Base-by-base conservation (phyloP, 2,329 filamentous ascomycete genomes). In the Neonectria hederae region DNA sequence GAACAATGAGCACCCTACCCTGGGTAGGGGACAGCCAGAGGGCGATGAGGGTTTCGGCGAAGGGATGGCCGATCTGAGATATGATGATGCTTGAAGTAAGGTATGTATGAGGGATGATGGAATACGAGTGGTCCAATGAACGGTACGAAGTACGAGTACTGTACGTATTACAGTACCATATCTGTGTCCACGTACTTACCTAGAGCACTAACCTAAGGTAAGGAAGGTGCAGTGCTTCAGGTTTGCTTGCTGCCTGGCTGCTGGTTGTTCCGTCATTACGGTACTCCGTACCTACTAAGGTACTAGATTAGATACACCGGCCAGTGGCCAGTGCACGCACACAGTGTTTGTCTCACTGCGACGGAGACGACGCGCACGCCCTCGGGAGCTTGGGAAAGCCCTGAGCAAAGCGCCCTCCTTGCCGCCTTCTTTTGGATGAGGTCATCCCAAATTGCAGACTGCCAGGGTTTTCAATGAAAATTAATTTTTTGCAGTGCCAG, bases 11-110 rank as follows among this genome's bases (percentile, higher is more conserved):
- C 19, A 57, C 54, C 54, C 54, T 30, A 24, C 54, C 54, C 54
- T 57, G 28, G 54, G 54, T 19, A 57, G 54, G 54, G 54, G 21
- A 57, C 22, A 48, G 42, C 35, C 45, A 38, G 42, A 48, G 40
- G 26, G 35, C n/a, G 40, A 55, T 21, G 43, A 48, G 19, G 32
- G 22, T 42, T 51, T 32, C 48, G 14, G 48, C 26, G n/a, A 21
- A 32, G 48, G 35, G 28, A 32, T 22, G 28, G 28, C 48, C 48
- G 48, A 32, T 32, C 28, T 19, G 48, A 51, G 48, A 51, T 30
- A 30, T 32, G 48, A 35, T 51, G 48, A 51, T 51, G 48, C 30
- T 32, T 51, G 48, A 51, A 51, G 48, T 32, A 51, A 51, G 8
- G 28, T 28, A 28, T 19, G 22, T 46, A 46, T 22, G 43, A 46